A percentile compares a stretch with the other conserved stretches of the same genome.
These are phyloP conservation scores for Malus hybrid DNA, from an alignment of 331 rosid genomes.

Conservation along the genomic window DNA sequence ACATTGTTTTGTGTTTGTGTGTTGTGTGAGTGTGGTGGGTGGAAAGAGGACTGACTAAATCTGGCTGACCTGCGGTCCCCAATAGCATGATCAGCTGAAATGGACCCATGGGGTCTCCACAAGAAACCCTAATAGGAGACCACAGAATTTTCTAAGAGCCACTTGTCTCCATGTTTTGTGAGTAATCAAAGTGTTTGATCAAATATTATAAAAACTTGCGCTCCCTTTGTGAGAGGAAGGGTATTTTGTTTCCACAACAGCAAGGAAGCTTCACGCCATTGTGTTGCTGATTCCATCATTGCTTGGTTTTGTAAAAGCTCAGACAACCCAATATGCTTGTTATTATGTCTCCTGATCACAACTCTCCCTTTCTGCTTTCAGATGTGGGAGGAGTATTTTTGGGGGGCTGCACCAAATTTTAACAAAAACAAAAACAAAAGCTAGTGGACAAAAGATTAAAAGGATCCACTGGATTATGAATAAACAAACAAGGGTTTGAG, in stretches of 20 bases:
- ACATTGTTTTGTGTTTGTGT: conserved; percentile 1
- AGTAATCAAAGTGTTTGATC: conserved; percentile 8
- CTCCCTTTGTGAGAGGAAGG: neutral
- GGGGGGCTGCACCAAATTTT: conserved; percentile 16
- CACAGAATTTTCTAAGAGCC: conserved; percentile 18
- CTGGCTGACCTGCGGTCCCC: conserved; percentile 25
- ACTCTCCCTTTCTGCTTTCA: conserved; percentile 12
- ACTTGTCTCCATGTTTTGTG: conserved; percentile 31
- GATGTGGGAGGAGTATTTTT: conserved; percentile 20
- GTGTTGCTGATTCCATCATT: conserved; percentile 20
- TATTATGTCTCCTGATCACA: neutral
- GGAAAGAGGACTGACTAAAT: neutral
- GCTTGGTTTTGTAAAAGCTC: conserved; percentile 24
- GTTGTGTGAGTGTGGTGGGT: neutral
- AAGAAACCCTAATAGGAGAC: conserved; percentile 30
- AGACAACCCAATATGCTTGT: conserved; percentile 27
- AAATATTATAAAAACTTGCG: neutral
- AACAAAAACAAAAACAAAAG: conserved; percentile 16
- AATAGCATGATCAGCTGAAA: conserved; percentile 18
- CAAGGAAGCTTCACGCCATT: neutral
- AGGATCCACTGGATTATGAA: conserved; percentile 1
- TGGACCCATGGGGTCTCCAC: conserved; percentile 23
- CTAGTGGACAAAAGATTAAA: conserved; percentile 14
- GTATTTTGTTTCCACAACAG: conserved; percentile 7
- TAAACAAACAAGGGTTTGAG: neutral